Conservation (phyloP, 2,329 filamentous ascomycete species). For the Aspergillus neotritici region DNA sequence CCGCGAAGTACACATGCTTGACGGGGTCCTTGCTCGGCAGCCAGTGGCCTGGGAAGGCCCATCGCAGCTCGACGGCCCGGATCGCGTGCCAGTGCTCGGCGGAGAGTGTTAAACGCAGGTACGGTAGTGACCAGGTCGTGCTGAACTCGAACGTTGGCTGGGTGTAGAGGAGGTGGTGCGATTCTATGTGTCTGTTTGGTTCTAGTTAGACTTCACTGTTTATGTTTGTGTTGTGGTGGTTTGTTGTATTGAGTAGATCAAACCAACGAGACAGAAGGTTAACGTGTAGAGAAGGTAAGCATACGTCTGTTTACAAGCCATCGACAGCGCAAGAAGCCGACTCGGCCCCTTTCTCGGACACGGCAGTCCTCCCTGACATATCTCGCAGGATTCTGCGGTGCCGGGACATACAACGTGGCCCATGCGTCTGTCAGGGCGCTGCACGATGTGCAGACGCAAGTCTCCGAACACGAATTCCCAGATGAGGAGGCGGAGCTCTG, state of each 20-base stretch:
- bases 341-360: constrained; percentile 21
- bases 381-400: constrained; percentile 24
- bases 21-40: constrained; percentile 38
- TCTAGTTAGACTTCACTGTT: background rate
- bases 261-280: background rate
- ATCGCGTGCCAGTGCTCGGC: constrained; percentile 25
- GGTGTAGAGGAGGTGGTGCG: constrained; percentile 31
- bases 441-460: constrained; percentile 32
- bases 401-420: constrained; percentile 29
- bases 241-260: no score
- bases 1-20: constrained; percentile 33
- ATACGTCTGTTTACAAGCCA: constrained; percentile 36
- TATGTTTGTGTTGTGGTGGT: no score
- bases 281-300: background rate
- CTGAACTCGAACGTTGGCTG: constrained; percentile 35
- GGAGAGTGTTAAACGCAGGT: constrained; percentile 32
- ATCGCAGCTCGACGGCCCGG: constrained; percentile 32
- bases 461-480: constrained; percentile 32
- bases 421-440: constrained; percentile 26
- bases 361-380: constrained; percentile 28
- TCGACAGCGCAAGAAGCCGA: constrained; percentile 24
- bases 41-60: constrained; percentile 38
- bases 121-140: constrained; percentile 36
- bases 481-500: constrained; percentile 34
- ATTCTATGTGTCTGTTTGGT: constrained; percentile 30